phyloP scores from a whole-genome alignment of 805 yeast species.

The Starmerella floris region DNA sequence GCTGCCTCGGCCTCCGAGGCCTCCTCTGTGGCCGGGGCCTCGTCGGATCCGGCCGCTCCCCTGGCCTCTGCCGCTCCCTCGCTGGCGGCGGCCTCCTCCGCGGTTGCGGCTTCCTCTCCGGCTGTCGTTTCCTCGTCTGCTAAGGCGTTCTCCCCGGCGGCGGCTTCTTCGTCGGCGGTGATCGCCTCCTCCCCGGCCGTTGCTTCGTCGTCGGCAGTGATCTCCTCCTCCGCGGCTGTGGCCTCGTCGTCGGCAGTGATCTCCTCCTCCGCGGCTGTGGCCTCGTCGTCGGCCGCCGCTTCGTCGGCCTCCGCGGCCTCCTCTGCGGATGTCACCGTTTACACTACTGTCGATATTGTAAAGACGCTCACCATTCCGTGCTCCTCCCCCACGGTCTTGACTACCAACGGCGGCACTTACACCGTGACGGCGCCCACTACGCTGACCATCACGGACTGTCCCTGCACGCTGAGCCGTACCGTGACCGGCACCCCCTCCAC shows the following conservation, averaged over 20 bases:
- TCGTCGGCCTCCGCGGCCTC: conserved; percentile 15
- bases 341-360: conserved; percentile 15
- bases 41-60: neutral
- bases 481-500: conserved; percentile 4
- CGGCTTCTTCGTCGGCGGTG: conserved; percentile 1
- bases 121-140: too few relatives aligned
- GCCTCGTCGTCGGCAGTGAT: conserved; percentile 20
- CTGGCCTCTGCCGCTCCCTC: neutral
- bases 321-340: neutral
- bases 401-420: conserved; percentile 28
- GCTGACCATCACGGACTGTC: conserved; percentile 73
- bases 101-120: neutral
- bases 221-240: conserved; percentile 20
- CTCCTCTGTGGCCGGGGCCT: neutral
- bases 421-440: conserved; percentile 64
- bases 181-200: conserved; percentile 24
- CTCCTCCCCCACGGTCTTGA: conserved; percentile 52
- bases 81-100: neutral
- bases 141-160: neutral
- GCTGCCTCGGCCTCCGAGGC: neutral
- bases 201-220: conserved; percentile 16
- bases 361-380: conserved; percentile 57
- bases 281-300: conserved; percentile 22
- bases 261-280: conserved; percentile 15
- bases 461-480: conserved; percentile 51